Evolutionary conservation across 805 yeast genomes (phyloP).

Genomic region (Candida coleopterorum): DNA sequence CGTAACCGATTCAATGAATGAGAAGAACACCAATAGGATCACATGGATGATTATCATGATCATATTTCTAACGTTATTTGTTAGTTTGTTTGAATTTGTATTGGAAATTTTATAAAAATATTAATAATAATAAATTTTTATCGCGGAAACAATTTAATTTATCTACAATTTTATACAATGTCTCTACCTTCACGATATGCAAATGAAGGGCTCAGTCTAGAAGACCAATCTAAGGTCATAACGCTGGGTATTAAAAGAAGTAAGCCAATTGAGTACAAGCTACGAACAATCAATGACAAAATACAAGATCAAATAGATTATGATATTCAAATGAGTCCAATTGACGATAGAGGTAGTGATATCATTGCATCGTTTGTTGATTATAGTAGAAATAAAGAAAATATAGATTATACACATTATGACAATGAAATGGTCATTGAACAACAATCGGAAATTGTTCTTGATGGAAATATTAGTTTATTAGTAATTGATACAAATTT

Average conservation of each 20-base stretch:
- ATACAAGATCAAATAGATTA: constrained; percentile 13
- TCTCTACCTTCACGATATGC: constrained; percentile 35
- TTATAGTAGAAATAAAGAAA: constrained; percentile 6
- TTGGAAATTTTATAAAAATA: constrained; percentile 39
- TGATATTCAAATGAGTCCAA: constrained; percentile 47
- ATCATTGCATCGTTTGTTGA: constrained; percentile 39
- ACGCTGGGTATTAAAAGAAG: constrained; percentile 20
- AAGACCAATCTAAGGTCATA: constrained; percentile 20
- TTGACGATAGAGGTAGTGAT: constrained; percentile 41
- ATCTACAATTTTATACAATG: constrained; percentile 7
- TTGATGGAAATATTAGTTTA: constrained; percentile 26
- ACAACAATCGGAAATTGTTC: constrained; percentile 10
- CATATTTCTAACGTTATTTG: constrained; percentile 71
- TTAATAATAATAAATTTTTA: constrained; percentile 9
- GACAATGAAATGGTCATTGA: constrained; percentile 13
- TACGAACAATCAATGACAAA: constrained; percentile 16
- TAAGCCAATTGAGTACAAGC: constrained; percentile 21
- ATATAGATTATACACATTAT: constrained; percentile 5
- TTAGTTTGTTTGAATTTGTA: constrained; percentile 66
- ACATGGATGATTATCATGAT: constrained; percentile 86
- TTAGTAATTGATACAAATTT: constrained; percentile 84
- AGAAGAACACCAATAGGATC: constrained; percentile 83
- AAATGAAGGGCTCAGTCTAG: constrained; percentile 26
- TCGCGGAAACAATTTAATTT: too few species aligned
- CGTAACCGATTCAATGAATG: constrained; percentile 90